These are phyloP conservation scores for Abrus pulchellus DNA, from an alignment of 306 rosid species.

Conservation along the genomic window DNA sequence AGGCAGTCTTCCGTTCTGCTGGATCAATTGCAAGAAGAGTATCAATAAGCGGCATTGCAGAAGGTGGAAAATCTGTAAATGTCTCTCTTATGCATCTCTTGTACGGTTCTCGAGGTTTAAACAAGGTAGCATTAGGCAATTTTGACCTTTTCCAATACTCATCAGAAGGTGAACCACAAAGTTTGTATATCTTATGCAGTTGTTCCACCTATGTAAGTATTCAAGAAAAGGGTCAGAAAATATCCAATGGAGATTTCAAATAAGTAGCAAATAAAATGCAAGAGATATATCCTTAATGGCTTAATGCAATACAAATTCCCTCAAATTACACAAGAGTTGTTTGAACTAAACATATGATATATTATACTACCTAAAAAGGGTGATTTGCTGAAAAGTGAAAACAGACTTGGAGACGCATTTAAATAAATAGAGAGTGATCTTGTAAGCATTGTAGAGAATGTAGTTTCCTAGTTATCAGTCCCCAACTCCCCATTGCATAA, in stretches of 20 bases:
- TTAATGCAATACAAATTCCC: conserved; percentile 28
- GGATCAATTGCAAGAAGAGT: conserved; percentile 96
- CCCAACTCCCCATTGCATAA: not conserved
- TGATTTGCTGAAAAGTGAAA: conserved; percentile 6
- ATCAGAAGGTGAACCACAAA: conserved; percentile 95
- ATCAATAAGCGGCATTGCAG: conserved; percentile 84
- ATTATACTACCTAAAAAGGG: conserved; percentile 16
- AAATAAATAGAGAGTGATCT: conserved; percentile 23
- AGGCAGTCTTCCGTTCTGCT: conserved; percentile 79
- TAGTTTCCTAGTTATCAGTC: not conserved
- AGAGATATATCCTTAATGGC: conserved; percentile 27
- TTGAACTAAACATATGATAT: conserved; percentile 18
- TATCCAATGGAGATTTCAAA: conserved; percentile 31
- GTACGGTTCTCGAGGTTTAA: conserved; percentile 91
- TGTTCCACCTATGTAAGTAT: conserved; percentile 80
- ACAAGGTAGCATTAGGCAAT: conserved; percentile 89
- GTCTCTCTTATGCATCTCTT: conserved; percentile 76
- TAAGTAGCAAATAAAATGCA: conserved; percentile 23
- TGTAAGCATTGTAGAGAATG: conserved; percentile 2
- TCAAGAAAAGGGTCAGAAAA: conserved; percentile 42
- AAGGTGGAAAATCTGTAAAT: conserved; percentile 85
- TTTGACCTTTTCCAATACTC: conserved; percentile 89
- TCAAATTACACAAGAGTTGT: conserved; percentile 18
- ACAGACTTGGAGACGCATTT: conserved; percentile 4
- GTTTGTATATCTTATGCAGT: conserved; percentile 93